Evolutionary conservation across 139 green algal genomes (phyloP).

Genomic region (Tetradesmus obliquus): DNA sequence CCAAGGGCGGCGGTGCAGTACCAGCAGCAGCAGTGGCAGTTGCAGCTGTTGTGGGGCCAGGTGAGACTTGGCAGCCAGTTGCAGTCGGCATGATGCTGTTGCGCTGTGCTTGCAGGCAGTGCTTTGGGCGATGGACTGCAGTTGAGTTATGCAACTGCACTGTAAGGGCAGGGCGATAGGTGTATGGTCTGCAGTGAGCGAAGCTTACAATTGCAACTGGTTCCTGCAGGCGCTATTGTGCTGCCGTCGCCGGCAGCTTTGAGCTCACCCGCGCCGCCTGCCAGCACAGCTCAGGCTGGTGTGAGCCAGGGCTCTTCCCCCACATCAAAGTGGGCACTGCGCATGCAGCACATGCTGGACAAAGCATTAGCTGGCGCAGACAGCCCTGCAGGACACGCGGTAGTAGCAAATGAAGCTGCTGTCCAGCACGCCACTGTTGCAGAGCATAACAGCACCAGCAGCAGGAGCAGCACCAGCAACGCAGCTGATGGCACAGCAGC

Average conservation of each 20-base stretch:
- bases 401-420: neutral
- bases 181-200: too few species aligned
- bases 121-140: neutral
- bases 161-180: too few species aligned
- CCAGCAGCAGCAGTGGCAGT: neutral
- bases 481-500: neutral
- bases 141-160: neutral
- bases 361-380: neutral
- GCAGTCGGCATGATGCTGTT: neutral
- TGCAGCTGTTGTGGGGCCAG: neutral
- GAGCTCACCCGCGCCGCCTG: neutral
- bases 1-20: neutral
- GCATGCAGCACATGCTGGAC: slow-evolving; percentile 34
- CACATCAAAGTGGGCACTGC: slow-evolving; percentile 18
- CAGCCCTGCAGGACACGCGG: neutral
- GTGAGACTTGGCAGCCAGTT: neutral
- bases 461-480: neutral
- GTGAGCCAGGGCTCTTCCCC: neutral
- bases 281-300: neutral
- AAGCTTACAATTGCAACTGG: neutral
- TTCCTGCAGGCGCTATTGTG: neutral
- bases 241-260: neutral
- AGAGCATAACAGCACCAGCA: neutral
- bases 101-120: neutral
- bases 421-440: neutral